phyloP scores from a whole-genome alignment of 1,139 yeast genomes.

The Blastobotrys niveus region DNA sequence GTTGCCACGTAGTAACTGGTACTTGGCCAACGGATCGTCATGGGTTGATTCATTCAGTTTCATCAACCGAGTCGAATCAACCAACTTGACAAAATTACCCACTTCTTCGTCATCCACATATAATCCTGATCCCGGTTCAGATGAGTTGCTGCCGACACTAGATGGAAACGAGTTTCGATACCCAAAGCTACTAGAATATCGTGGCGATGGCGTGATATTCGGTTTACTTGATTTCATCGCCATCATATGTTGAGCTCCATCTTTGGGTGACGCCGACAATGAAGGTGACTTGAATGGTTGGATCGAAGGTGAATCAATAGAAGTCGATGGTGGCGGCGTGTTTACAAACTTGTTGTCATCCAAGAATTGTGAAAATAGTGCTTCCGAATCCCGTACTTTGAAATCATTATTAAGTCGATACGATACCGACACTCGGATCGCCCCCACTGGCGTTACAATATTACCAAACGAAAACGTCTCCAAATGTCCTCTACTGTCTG shows the following conservation, averaged over 20 bases:
- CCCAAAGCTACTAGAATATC: conserved; percentile 33
- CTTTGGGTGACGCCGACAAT: conserved; percentile 33
- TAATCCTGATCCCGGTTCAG: conserved; percentile 35
- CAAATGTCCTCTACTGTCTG: conserved; percentile 49
- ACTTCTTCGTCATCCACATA: conserved; percentile 58
- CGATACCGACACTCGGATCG: conserved; percentile 67
- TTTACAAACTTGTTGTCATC: conserved; percentile 34
- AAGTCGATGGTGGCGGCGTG: conserved; percentile 4
- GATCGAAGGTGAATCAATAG: conserved; percentile 22
- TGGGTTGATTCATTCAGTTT: conserved; percentile 5
- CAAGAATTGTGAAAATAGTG: conserved; percentile 54
- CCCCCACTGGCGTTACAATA: conserved; percentile 68
- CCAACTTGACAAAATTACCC: conserved; percentile 71
- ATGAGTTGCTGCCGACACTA: conserved; percentile 23
- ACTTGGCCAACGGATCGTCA: conserved; percentile 38
- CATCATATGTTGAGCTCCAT: conserved; percentile 10
- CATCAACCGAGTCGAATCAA: conserved; percentile 47
- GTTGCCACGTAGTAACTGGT: conserved; percentile 43
- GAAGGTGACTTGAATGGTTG: conserved; percentile 38
- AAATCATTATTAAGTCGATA: conserved; percentile 70
- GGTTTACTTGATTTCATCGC: background rate
- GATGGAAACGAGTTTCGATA: conserved; percentile 23
- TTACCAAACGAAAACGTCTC: conserved; percentile 60
- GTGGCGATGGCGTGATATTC: background rate
- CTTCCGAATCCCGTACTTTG: conserved; percentile 60